These are phyloP conservation scores for Acanthamoeba sp. DNA, from an alignment of 208 protist genomes.

Conservation along the genomic window DNA sequence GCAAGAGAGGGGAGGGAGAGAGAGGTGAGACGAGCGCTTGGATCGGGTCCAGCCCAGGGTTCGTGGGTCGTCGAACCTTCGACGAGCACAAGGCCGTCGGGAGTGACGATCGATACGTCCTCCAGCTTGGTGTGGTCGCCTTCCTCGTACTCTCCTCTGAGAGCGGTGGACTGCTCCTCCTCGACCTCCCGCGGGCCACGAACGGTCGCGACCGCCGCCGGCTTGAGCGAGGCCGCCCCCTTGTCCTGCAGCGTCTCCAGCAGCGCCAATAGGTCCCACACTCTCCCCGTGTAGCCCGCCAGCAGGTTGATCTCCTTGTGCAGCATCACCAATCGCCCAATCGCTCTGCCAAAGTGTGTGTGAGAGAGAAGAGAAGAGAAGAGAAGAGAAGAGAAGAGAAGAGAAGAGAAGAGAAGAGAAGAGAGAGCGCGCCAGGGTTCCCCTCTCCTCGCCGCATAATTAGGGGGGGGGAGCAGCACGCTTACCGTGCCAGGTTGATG, in stretches of 20 bases:
- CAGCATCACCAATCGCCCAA: constrained; percentile 45
- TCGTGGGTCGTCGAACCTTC: too few species aligned
- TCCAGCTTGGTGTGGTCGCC: constrained; percentile 66
- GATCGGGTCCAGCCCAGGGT: too few species aligned
- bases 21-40: background rate
- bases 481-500: constrained; percentile 25
- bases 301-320: constrained; percentile 48
- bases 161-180: background rate
- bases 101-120: constrained; percentile 82
- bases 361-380: too few species aligned
- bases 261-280: constrained; percentile 21
- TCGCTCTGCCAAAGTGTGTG: background rate
- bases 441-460: too few species aligned
- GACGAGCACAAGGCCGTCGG: constrained; percentile 77
- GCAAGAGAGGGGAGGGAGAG: background rate
- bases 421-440: background rate
- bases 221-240: background rate
- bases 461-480: too few species aligned
- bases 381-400: too few species aligned
- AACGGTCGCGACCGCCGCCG: background rate
- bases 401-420: too few species aligned
- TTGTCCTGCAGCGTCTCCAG: background rate
- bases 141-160: constrained; percentile 35
- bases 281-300: constrained; percentile 20
- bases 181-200: background rate